Evolutionary conservation across 805 yeast species (phyloP), one percentile per base, ranked within the genome.

Genomic region (Brettanomyces anomalus): DNA sequence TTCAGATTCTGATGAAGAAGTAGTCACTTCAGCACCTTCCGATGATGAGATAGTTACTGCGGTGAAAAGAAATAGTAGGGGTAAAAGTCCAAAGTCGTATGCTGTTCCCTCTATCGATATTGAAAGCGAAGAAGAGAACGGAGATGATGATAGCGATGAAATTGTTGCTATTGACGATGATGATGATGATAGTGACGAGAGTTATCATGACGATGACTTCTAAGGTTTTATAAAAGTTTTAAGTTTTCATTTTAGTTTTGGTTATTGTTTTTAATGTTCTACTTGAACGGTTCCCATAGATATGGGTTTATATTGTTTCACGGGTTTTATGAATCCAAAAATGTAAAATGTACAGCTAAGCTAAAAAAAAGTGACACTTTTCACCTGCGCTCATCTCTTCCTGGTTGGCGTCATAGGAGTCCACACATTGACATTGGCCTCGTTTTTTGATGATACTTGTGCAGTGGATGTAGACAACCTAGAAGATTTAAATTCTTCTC

Each of bases 391-490:
- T 32, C 43, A 57, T 10, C 54, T 37, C 37, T 48, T 55, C 42
- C 53, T 59, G 30, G 57, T 61, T 10, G 65, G 65, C 3, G 54
- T 42, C 65, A 61, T 61, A 16, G 58, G 57, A 5, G 54, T 40
- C 65, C 65, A 61, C 16, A 38, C 16, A 26, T n/a, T n/a, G n/a
- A n/a, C n/a, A n/a, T n/a, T n/a, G n/a, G n/a, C n/a, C n/a, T n/a
- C n/a, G n/a, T n/a, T n/a, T n/a, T n/a, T n/a, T n/a, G n/a, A n/a
- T n/a, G n/a, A n/a, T n/a, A n/a, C n/a, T n/a, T n/a, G n/a, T n/a
- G n/a, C n/a, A n/a, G n/a, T n/a, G n/a, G n/a, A n/a, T n/a, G n/a
- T n/a, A n/a, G n/a, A n/a, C n/a, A n/a, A n/a, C n/a, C n/a, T n/a
- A n/a, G n/a, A n/a, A n/a, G n/a, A n/a, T n/a, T 8, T 15, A 16